Base-by-base conservation (phyloP, 2,329 filamentous ascomycete species). In the Penicillium sp. region DNA sequence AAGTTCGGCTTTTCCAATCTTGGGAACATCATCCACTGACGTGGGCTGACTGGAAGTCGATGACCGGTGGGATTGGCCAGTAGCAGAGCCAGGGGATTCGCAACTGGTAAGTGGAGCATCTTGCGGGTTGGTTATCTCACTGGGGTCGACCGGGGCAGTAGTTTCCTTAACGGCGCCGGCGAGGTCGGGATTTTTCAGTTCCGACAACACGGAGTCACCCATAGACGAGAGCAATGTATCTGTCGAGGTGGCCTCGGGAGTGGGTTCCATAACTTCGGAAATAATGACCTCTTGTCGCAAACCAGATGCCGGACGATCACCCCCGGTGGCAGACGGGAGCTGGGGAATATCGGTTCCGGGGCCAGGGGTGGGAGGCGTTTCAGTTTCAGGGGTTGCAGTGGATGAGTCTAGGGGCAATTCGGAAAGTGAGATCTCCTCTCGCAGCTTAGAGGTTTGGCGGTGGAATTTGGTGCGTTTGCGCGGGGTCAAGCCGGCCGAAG, bases 41-140 rank as follows among this genome's bases (percentile, higher is more conserved):
- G 74, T 76, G n/a, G 67, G 64, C 1, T 68, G 53, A 10, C 71
- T 76, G 9, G 73, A 75, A 24, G 64, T 63, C 5, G 70, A 71
- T 24, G 71, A 70, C 16, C 51, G 62, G 33, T 71, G 65, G 14
- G 69, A 72, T 24, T 72, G 68, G 34, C 69, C 71, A 24, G 62
- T 64, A 21, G 58, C 56, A 18, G 66, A 69, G n/a, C 54, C 55
- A 26, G 68, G 61, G 14, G 69, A 70, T 37, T 68, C 63, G 42
- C 58, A 60, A 33, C 67, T 65, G 4, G 61, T 60, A 23, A 56
- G 37, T 7, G 60, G 48, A 13, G 56, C 46, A 23, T 59, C 26
- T 28, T 58, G 58, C 9, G 29, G 39, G 13, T 47, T 53, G 10
- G 45, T 48, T 11, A 55, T 52, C n/a, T 45, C 52, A 28, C 39